Percentiles rank a stretch among this genome's conserved stretches.
phyloP scores from a whole-genome alignment of 257 asterid species.

The Plantago ovata region DNA sequence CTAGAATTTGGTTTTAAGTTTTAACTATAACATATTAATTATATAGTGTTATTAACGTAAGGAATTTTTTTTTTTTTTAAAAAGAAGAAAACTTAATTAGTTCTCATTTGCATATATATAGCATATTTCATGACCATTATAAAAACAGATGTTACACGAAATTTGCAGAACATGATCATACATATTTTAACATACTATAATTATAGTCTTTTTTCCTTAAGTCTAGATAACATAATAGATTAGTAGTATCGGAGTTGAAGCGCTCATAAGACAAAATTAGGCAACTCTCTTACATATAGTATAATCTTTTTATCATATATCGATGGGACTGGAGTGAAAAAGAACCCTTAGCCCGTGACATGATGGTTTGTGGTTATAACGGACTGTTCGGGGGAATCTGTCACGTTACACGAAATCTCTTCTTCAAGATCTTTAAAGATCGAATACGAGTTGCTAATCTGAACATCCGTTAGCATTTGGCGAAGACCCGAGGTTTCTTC shows the following conservation, averaged over 20 bases:
- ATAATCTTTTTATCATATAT: background rate
- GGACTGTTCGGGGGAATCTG: slow-evolving; percentile 11
- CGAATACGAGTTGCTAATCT: slow-evolving; percentile 10
- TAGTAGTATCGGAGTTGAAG: background rate
- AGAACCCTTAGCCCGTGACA: slow-evolving; percentile 4
- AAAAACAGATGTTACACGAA: too few relatives aligned
- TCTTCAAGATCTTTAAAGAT: slow-evolving; percentile 26
- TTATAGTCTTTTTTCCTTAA: too few relatives aligned
- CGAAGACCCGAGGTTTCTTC: slow-evolving; percentile 36
- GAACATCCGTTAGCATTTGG: slow-evolving; percentile 24
- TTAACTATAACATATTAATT: too few relatives aligned
- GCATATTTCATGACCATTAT: too few relatives aligned
- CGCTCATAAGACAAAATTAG: background rate
- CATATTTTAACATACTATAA: too few relatives aligned
- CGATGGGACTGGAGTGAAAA: background rate
- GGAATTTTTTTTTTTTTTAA: too few relatives aligned
- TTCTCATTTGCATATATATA: too few relatives aligned
- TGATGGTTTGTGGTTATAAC: background rate
- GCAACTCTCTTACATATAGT: background rate
- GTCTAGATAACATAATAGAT: background rate
- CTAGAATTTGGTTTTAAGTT: too few relatives aligned
- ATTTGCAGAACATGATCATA: too few relatives aligned
- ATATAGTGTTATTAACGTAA: too few relatives aligned
- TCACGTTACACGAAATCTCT: slow-evolving; percentile 1
- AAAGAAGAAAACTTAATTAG: too few relatives aligned